Conservation (phyloP, 2,329 filamentous ascomycete genomes). For the Amauroascus verrucosus region DNA sequence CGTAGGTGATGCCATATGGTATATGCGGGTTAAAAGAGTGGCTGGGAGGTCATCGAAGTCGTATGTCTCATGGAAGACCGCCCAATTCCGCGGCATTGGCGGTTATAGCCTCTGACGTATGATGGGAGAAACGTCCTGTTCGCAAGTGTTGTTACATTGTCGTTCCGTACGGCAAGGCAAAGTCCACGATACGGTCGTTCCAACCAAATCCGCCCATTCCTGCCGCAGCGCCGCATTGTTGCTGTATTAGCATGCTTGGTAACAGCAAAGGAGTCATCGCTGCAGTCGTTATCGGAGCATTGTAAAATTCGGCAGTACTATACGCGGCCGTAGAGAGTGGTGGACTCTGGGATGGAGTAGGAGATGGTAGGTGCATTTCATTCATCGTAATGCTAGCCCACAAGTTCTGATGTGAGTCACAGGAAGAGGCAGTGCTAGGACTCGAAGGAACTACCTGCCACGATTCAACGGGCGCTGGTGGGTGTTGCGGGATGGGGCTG, state of each 20-base stretch:
- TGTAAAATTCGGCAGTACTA: constrained; percentile 58
- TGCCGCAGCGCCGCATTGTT: constrained; percentile 67
- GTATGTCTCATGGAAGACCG: constrained; percentile 21
- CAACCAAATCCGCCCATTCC: constrained; percentile 73
- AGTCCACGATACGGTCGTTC: constrained; percentile 69
- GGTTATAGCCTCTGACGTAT: constrained; percentile 14
- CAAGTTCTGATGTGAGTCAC: constrained; percentile 60
- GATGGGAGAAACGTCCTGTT: constrained; percentile 12
- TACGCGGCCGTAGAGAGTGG: constrained; percentile 62
- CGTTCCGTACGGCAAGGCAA: constrained; percentile 58
- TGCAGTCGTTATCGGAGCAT: constrained; percentile 62
- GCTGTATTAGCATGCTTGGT: constrained; percentile 74
- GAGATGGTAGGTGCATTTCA: constrained; percentile 61
- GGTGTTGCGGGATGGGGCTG: constrained; percentile 48
- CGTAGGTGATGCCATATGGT: constrained; percentile 43
- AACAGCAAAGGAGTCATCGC: constrained; percentile 68
- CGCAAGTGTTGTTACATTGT: constrained; percentile 55
- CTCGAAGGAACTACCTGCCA: constrained; percentile 91
- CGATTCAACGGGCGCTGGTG: constrained; percentile 65
- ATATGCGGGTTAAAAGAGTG: constrained; percentile 21
- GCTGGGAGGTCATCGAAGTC: constrained; percentile 21
- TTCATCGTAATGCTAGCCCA: constrained; percentile 75
- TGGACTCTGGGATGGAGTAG: constrained; percentile 68
- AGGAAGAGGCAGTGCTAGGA: constrained; percentile 64
- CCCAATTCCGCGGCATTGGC: constrained; percentile 13